Evolutionary conservation across 768 basidiomycete genomes (phyloP).

Genomic region (Phanerochaete carnosa): DNA sequence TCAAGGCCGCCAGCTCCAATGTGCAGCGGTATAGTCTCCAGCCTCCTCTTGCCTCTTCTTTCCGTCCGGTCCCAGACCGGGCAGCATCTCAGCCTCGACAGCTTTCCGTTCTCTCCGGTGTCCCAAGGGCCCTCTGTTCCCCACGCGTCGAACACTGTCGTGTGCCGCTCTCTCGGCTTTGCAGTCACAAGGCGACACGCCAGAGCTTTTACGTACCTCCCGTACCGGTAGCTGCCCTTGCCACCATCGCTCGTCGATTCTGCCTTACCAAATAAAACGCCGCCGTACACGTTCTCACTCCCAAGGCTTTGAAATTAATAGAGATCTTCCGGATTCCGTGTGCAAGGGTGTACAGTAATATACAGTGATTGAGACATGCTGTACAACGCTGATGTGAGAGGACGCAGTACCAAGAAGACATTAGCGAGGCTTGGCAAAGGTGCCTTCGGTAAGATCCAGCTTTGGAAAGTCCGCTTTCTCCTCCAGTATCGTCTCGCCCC

Average conservation of each 20-base stretch:
- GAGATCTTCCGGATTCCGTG: background rate
- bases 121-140: background rate
- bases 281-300: background rate
- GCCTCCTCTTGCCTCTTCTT: background rate
- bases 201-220: background rate
- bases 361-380: background rate
- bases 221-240: background rate
- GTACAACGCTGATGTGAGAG: background rate
- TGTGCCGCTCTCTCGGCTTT: background rate
- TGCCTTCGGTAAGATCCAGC: slow-evolving; percentile 28
- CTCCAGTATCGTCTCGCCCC: slow-evolving; percentile 81
- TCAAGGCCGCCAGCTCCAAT: background rate
- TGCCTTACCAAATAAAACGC: no score
- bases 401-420: background rate
- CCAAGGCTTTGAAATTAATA: background rate
- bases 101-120: background rate
- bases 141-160: background rate
- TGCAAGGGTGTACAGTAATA: background rate
- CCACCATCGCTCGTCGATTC: no score
- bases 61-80: background rate
- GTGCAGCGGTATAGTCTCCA: no score
- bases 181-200: no score
- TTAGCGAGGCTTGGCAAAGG: slow-evolving; percentile 12
- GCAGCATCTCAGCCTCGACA: background rate
- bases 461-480: slow-evolving; percentile 81